phyloP scores from a whole-genome alignment of 140 eudicot species.

The Anethum foeniculum region DNA sequence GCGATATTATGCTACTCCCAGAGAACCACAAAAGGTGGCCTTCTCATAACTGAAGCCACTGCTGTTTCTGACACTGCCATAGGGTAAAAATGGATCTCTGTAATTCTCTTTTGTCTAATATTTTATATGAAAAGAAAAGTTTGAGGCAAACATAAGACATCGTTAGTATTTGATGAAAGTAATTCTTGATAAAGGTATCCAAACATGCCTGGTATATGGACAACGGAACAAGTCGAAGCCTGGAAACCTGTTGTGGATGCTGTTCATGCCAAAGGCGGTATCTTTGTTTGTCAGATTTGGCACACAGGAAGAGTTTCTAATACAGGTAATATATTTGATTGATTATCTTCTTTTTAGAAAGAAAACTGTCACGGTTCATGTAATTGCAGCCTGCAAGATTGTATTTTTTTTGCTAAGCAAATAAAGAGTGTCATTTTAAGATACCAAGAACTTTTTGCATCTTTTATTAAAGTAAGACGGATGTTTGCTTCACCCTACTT shows the following conservation, averaged over 20 bases:
- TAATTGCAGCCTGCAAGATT: neutral
- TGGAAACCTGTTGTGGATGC: too few species aligned
- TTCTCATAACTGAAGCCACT: neutral
- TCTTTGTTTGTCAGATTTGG: too few species aligned
- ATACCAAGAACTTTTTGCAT: neutral
- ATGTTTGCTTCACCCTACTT: neutral
- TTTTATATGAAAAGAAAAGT: neutral
- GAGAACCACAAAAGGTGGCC: neutral
- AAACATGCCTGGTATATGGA: too few species aligned
- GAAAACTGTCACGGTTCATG: neutral
- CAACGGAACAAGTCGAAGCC: too few species aligned
- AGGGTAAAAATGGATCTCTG: neutral
- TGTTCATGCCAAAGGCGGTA: too few species aligned
- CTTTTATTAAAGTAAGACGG: neutral
- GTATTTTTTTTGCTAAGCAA: too few species aligned
- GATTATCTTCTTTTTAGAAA: too few species aligned
- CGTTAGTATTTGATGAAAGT: neutral
- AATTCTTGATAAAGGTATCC: constrained; percentile 20
- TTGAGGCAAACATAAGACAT: neutral
- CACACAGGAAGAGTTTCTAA: too few species aligned
- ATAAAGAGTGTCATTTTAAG: neutral
- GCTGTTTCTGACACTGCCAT: neutral
- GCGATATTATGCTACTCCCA: neutral
- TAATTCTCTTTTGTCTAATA: neutral
- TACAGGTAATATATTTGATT: too few species aligned